phyloP scores from a whole-genome alignment of 2,329 filamentous ascomycete species.

The Cytospora schulzeri region DNA sequence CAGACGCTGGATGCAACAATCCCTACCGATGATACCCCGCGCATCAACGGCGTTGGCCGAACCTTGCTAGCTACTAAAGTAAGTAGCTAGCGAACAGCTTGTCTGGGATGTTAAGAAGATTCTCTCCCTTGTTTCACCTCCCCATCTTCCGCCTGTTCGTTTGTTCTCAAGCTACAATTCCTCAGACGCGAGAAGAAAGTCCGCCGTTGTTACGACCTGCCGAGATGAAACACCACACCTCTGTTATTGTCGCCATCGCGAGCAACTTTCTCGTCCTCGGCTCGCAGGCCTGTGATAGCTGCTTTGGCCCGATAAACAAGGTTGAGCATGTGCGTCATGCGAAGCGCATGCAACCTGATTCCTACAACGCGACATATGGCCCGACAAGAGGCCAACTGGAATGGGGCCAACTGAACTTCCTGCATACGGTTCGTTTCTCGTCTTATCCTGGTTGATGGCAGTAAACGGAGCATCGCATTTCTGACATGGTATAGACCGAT shows the following conservation, averaged over 20 bases:
- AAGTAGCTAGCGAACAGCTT: not conserved
- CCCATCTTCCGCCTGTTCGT: not conserved
- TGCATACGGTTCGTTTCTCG: constrained; percentile 51
- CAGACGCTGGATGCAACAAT: too few relatives aligned
- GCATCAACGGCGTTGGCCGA: not conserved
- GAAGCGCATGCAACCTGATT: constrained; percentile 52
- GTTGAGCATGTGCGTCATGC: constrained; percentile 50
- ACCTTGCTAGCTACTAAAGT: too few relatives aligned
- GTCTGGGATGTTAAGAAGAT: not conserved
- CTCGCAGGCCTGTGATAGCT: constrained; percentile 43
- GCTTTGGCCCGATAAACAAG: constrained; percentile 45
- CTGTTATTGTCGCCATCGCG: constrained; percentile 28
- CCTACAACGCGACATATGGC: constrained; percentile 44
- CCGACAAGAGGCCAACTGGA: constrained; percentile 49
- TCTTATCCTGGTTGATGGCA: not conserved
- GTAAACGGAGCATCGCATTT: not conserved
- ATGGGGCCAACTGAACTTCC: constrained; percentile 65
- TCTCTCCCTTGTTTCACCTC: not conserved
- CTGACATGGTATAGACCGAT: constrained; percentile 46
- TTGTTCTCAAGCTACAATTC: not conserved
- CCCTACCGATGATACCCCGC: not conserved
- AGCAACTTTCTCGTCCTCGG: constrained; percentile 22
- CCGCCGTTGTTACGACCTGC: not conserved
- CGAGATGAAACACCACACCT: constrained; percentile 21
- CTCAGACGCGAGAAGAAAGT: not conserved